Percentiles rank a stretch among this genome's conserved stretches.
Conservation (phyloP, 208 protist genomes). For the Wallacemonas sp. region DNA sequence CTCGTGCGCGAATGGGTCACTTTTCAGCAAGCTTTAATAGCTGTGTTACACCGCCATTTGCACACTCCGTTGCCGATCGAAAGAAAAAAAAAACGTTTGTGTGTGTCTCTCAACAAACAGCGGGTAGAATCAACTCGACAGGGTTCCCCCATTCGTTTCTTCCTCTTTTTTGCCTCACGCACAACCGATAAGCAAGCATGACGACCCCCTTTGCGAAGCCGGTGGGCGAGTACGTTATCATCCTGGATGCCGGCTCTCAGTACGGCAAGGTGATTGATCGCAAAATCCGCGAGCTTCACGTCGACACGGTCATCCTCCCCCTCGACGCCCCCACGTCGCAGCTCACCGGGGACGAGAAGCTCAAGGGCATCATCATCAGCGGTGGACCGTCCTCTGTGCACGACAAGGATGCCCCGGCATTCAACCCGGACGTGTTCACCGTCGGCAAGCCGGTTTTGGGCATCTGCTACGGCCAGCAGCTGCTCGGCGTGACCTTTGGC, state of each 20-base stretch:
- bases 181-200: slow-evolving; percentile 3
- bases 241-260: slow-evolving; percentile 96
- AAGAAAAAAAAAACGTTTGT: too few species aligned
- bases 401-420: slow-evolving; percentile 84
- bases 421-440: slow-evolving; percentile 74
- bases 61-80: too few species aligned
- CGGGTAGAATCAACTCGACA: too few species aligned
- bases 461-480: slow-evolving; percentile 99
- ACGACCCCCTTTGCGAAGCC: slow-evolving; percentile 9
- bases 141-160: too few species aligned
- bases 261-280: slow-evolving; percentile 97
- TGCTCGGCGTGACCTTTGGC: slow-evolving; percentile 85
- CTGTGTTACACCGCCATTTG: too few species aligned
- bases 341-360: slow-evolving; percentile 41
- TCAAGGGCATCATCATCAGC: slow-evolving; percentile 95
- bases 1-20: too few species aligned
- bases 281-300: slow-evolving; percentile 93
- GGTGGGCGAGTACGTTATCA: slow-evolving; percentile 83
- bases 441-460: slow-evolving; percentile 92
- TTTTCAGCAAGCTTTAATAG: too few species aligned
- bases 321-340: slow-evolving; percentile 62
- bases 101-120: too few species aligned
- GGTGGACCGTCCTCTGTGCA: slow-evolving; percentile 94
- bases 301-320: slow-evolving; percentile 92
- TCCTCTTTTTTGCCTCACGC: too few species aligned